Evolutionary conservation across 305 asterid genomes (phyloP), one percentile per base, ranked within the genome.

Genomic region (Striga hermonthica): DNA sequence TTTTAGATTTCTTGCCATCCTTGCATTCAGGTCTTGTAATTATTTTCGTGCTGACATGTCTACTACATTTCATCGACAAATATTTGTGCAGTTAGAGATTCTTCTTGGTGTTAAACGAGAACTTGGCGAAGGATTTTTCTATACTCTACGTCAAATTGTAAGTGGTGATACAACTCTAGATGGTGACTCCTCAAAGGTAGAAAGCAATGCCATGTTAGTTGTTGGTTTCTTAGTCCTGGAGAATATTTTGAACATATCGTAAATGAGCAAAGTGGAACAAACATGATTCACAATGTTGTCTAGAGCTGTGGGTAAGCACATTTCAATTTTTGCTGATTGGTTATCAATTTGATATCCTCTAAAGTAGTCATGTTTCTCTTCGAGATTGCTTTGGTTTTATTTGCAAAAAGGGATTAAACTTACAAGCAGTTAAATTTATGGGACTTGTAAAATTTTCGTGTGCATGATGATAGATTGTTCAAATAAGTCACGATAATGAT

Each of bases 241-340:
- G 99, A 94, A 77, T 88, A 96, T 66, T 94, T 90, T 78, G 73
- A 79, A 65, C 98, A 96, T 37, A 84, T 94, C 64, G 77, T 78
- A 72, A 96, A 90, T 69, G 81, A 75, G 76, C 79, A 96, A 78
- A 90, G 99, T 80, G 85, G 83, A 66, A 78, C 80, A 71, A 87
- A 80, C 80, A 65, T 90, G 86, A 81, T 90, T 73, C 91, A 76
- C 73, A 87, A 81, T 50, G 95, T 94, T 60, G 85, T 91, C 70
- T 91, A 83, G 79, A 86, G 76, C 82, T 80, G 91, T 67, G 91
- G 99, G 99, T 94, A 82, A 81, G 88, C 64, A 22, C 39, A 54
- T 43, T 72, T 65, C 60, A 41, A 43, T 53, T 58, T 43, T 34
- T 52, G 52, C 9, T 63, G 31, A 2, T 28, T 60, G 10, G 49